phyloP scores from a whole-genome alignment of 108 stramenopile species.

The Cyclotella baltica region DNA sequence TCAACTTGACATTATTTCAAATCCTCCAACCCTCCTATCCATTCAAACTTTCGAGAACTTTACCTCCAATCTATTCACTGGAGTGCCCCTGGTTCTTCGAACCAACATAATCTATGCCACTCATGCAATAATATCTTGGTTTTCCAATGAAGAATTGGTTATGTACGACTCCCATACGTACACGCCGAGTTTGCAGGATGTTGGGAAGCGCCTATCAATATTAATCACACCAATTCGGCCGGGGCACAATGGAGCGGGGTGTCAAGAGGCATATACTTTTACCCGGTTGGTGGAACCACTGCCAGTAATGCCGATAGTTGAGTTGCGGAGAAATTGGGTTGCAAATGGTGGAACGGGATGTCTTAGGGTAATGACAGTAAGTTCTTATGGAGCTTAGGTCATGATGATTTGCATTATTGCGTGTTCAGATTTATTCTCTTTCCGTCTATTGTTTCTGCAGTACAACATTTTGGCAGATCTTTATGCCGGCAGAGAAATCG shows the following conservation, averaged over 20 bases:
- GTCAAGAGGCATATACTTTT: slow-evolving; percentile 47
- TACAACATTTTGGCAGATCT: slow-evolving; percentile 85
- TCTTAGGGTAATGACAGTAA: slow-evolving; percentile 41
- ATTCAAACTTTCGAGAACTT: slow-evolving; percentile 73
- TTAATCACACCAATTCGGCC: slow-evolving; percentile 43
- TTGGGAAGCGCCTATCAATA: slow-evolving; percentile 39
- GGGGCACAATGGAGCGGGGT: slow-evolving; percentile 42
- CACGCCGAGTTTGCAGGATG: slow-evolving; percentile 29
- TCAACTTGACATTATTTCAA: slow-evolving; percentile 23
- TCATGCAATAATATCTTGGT: slow-evolving; percentile 67
- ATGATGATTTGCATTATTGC: neutral
- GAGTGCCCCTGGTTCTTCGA: slow-evolving; percentile 65
- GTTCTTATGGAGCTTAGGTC: neutral
- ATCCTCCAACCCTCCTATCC: slow-evolving; percentile 63
- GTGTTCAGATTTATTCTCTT: neutral
- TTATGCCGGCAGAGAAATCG: slow-evolving; percentile 39
- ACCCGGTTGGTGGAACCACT: slow-evolving; percentile 24
- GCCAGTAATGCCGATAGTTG: slow-evolving; percentile 50
- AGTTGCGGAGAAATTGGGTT: slow-evolving; percentile 44
- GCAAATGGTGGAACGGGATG: neutral
- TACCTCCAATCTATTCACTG: slow-evolving; percentile 52
- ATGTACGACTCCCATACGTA: slow-evolving; percentile 32
- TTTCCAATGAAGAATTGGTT: slow-evolving; percentile 44
- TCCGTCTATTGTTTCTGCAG: slow-evolving; percentile 5
- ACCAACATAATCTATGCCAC: slow-evolving; percentile 54